These are phyloP conservation scores for Acanthamoeba sp. DNA, from an alignment of 208 protist species.

Conservation along the genomic window DNA sequence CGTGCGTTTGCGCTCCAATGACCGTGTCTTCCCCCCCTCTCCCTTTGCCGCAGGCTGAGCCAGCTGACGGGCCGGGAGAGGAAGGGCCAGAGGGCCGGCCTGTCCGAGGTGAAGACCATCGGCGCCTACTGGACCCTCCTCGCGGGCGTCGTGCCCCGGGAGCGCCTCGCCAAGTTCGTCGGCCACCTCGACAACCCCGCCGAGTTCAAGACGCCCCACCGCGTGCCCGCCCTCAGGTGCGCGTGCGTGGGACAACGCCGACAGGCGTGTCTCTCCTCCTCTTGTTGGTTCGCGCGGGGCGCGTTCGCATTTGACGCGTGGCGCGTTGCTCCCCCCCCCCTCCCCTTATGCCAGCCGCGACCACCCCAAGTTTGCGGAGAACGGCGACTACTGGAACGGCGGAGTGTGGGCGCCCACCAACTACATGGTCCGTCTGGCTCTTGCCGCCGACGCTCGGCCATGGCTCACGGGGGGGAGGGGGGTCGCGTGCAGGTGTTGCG, in stretches of 20 bases:
- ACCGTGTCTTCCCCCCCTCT: too few species aligned
- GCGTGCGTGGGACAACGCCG: too few species aligned
- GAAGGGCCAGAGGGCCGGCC: not conserved
- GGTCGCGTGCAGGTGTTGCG: slow-evolving; percentile 37
- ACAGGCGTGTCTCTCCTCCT: too few species aligned
- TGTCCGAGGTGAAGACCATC: slow-evolving; percentile 47
- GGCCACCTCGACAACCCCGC: slow-evolving; percentile 42
- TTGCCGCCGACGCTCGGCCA: too few species aligned
- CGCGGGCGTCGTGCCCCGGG: slow-evolving; percentile 4
- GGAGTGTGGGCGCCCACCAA: slow-evolving; percentile 66
- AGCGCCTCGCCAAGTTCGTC: not conserved
- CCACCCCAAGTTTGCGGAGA: slow-evolving; percentile 22
- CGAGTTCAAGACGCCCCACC: slow-evolving; percentile 53
- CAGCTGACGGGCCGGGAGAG: not conserved
- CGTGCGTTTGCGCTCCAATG: too few species aligned
- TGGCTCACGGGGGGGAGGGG: too few species aligned
- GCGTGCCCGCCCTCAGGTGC: slow-evolving; percentile 46
- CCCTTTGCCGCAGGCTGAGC: slow-evolving; percentile 19
- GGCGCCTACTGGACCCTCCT: slow-evolving; percentile 57
- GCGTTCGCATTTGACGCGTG: too few species aligned
- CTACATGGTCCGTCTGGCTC: slow-evolving; percentile 19
- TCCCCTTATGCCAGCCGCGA: slow-evolving; percentile 4
- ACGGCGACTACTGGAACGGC: slow-evolving; percentile 63
- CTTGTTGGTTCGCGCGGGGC: too few species aligned
- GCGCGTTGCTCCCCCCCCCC: not conserved